These are phyloP conservation scores for Flueggea neowawraea DNA, from an alignment of 441 rosid species.

Conservation along the genomic window DNA sequence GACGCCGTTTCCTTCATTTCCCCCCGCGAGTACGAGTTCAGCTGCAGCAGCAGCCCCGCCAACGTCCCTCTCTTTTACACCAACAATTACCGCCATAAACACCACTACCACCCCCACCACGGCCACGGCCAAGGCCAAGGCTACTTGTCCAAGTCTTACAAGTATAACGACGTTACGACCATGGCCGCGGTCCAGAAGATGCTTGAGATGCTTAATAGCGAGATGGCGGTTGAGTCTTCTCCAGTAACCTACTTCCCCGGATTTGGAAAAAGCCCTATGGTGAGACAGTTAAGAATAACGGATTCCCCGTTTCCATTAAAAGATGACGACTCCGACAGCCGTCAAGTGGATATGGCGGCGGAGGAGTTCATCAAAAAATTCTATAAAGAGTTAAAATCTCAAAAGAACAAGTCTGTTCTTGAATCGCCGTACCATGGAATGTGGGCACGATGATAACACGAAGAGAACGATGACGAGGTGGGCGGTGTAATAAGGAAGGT, in stretches of 20 bases:
- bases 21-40: constrained; percentile 73
- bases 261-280: constrained; percentile 60
- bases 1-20: constrained; percentile 32
- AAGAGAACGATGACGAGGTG: too few species aligned
- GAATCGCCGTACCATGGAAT: constrained; percentile 30
- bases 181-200: constrained; percentile 52
- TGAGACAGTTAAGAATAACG: constrained; percentile 73
- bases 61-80: constrained; percentile 20
- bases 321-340: constrained; percentile 38
- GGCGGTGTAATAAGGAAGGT: too few species aligned
- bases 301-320: constrained; percentile 87
- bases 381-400: constrained; percentile 53
- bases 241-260: constrained; percentile 51
- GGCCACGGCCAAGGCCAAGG: too few species aligned
- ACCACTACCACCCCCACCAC: constrained; percentile 22
- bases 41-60: constrained; percentile 72
- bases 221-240: constrained; percentile 23
- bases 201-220: constrained; percentile 56
- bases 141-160: constrained; percentile 18
- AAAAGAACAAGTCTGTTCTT: constrained; percentile 29
- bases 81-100: constrained; percentile 34
- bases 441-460: constrained; percentile 25
- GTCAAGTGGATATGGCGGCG: constrained; percentile 70
- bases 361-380: constrained; percentile 77
- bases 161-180: constrained; percentile 36